Base-by-base conservation (phyloP, 495 filamentous ascomycete species). In the Hypoxylon trugodes region DNA sequence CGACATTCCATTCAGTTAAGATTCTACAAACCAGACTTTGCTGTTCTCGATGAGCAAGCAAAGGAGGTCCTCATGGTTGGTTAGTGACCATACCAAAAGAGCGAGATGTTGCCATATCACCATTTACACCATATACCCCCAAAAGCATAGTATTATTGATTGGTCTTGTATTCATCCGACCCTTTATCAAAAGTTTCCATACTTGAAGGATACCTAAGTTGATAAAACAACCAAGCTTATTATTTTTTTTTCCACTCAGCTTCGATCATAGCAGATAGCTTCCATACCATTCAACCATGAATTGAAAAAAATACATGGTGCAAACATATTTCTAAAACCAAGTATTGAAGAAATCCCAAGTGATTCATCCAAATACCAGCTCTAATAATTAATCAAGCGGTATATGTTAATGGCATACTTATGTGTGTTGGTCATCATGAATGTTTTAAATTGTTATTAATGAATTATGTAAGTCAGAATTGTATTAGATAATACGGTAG, bases 51-150 rank as follows among this genome's bases (percentile, higher is more conserved):
- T 30, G 26, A 48, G 25, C 35, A 33, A 28, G 26, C 18, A 30
- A 19, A 21, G n/a, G n/a, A n/a, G n/a, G 42, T 33, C 41, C 16
- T 30, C 13, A 47, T 52, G 45, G 22, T 26, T 16, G 46, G 43
- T 46, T 47, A 43, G 21, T 49, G 30, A 21, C 47, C 53, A 46
- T 56, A 25, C 37, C 46, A 43, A 18, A 32, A 59, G 33, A n/a
- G n/a, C n/a, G n/a, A n/a, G 47, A 33, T 48, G 35, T 49, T 55
- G 15, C 45, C 45, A 30, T 43, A 49, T 66, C 42, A 66, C 43
- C 50, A 66, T 61, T 56, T 66, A 57, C 56, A 66, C 36, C 56
- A 60, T 66, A 66, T 66, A 66, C 62, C 62, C 62, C 49, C 42
- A 45, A 38, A 43, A 56, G 62, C 55, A 66, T 66, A 66, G 56